Conservation (phyloP, 805 yeast genomes). For the Saccharomyces cerevisiae region DNA sequence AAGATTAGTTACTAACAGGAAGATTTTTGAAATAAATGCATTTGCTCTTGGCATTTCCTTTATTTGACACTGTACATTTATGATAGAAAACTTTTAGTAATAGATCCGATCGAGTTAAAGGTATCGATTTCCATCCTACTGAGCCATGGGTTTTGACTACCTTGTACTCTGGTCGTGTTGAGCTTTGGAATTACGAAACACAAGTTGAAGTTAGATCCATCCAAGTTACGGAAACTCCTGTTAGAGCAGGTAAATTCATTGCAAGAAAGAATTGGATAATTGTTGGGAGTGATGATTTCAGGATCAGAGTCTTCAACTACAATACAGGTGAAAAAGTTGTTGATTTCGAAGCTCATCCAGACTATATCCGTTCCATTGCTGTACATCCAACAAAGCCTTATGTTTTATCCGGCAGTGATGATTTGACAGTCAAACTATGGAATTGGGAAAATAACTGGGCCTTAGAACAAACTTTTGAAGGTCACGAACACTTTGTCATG, state of each 20-base stretch:
- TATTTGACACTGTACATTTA: not conserved
- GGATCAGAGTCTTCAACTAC: conserved; percentile 85
- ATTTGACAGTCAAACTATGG: conserved; percentile 87
- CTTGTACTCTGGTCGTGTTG: conserved; percentile 73
- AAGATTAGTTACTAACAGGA: not conserved
- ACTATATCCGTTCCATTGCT: conserved; percentile 85
- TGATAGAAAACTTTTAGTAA: conserved; percentile 70
- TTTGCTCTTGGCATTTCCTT: not conserved
- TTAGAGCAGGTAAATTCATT: conserved; percentile 89
- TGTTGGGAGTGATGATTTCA: conserved; percentile 94
- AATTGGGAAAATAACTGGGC: conserved; percentile 96
- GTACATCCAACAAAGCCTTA: conserved; percentile 93
- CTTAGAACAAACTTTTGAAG: conserved; percentile 82
- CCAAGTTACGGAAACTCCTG: conserved; percentile 93
- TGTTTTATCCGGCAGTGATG: conserved; percentile 84
- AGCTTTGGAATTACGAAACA: conserved; percentile 92
- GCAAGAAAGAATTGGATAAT: conserved; percentile 97
- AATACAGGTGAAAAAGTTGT: conserved; percentile 90
- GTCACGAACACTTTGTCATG: conserved; percentile 95
- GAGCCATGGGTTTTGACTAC: conserved; percentile 96
- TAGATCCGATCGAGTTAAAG: conserved; percentile 94
- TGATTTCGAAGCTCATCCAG: conserved; percentile 97
- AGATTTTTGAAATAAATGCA: conserved; percentile 9
- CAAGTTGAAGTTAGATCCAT: conserved; percentile 71
- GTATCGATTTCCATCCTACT: conserved; percentile 94